These are phyloP conservation scores for Coffea humblotiana DNA, from an alignment of 305 asterid species.

Conservation along the genomic window DNA sequence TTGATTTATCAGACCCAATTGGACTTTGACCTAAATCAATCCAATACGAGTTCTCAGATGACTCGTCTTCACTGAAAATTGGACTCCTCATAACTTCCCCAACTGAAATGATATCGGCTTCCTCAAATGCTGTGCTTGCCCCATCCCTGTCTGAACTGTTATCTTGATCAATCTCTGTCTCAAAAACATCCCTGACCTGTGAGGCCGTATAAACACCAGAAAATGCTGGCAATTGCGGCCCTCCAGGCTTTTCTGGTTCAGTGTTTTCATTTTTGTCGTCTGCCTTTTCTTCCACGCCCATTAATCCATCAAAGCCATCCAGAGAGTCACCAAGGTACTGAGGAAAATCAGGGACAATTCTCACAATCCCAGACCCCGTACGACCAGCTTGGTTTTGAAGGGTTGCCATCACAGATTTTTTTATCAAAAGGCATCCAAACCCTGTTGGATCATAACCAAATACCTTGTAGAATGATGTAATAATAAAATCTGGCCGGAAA, in stretches of 20 bases:
- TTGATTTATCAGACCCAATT: conserved; percentile 16
- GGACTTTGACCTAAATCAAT: conserved; percentile 34
- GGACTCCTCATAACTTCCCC: conserved; percentile 39
- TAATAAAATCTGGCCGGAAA: conserved; percentile 89
- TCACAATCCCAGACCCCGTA: conserved; percentile 87
- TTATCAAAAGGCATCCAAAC: conserved; percentile 91
- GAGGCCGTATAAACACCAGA: conserved; percentile 32
- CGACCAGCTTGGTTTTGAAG: conserved; percentile 88
- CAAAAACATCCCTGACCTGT: conserved; percentile 33
- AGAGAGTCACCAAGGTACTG: conserved; percentile 29
- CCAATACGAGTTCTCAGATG: conserved; percentile 29
- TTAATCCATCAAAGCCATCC: conserved; percentile 22
- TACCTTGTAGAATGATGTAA: conserved; percentile 85
- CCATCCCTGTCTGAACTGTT: conserved; percentile 34
- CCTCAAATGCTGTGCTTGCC: conserved; percentile 28
- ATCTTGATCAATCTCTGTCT: conserved; percentile 28
- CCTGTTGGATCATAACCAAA: conserved; percentile 97
- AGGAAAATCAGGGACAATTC: conserved; percentile 30
- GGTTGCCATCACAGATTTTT: conserved; percentile 83
- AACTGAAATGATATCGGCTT: conserved; percentile 30
- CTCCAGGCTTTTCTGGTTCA: conserved; percentile 20
- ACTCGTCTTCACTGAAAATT: conserved; percentile 29
- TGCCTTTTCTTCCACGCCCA: conserved; percentile 17
- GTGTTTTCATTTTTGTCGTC: conserved; percentile 6
- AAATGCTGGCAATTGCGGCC: conserved; percentile 27